A percentile compares a stretch with the other conserved stretches of the same genome.
phyloP scores from a whole-genome alignment of 148 eudicot species.

The Oxyria digyna region DNA sequence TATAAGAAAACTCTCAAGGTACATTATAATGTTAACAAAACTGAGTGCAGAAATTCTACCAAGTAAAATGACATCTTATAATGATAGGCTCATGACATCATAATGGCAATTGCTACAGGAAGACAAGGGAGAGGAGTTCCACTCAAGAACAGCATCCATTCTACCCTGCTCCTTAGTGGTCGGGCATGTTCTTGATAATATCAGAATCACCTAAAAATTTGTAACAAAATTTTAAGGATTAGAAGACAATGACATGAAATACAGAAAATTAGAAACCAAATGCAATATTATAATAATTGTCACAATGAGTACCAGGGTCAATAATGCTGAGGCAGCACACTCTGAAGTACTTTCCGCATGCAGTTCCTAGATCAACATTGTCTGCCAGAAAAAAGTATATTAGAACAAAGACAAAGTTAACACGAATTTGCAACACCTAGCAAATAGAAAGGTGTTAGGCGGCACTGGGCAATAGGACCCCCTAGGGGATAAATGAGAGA shows the following conservation, averaged over 20 bases:
- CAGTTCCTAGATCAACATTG: conserved; percentile 64
- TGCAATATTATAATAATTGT: background rate
- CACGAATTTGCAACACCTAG: too few relatives aligned
- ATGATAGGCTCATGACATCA: background rate
- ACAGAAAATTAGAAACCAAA: background rate
- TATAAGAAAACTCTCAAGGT: background rate
- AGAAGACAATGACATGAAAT: too few relatives aligned
- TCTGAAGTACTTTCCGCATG: conserved; percentile 58
- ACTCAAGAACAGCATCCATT: background rate
- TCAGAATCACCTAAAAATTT: conserved; percentile 47
- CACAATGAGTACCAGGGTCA: conserved; percentile 23
- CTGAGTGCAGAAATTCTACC: background rate
- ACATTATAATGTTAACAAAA: background rate
- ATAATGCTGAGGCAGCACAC: conserved; percentile 58
- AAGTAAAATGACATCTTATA: background rate
- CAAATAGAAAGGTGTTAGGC: too few relatives aligned
- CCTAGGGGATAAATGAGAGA: too few relatives aligned
- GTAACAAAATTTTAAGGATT: background rate
- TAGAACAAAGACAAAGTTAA: background rate
- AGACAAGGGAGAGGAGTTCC: background rate
- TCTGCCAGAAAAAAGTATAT: conserved; percentile 16
- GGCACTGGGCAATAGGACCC: too few relatives aligned
- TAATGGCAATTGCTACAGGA: background rate
- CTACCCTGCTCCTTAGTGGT: conserved; percentile 15
- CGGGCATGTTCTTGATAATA: conserved; percentile 58